Evolutionary conservation across 768 basidiomycete genomes (phyloP).

Genomic region (Boletus pseudo-olivaceus): DNA sequence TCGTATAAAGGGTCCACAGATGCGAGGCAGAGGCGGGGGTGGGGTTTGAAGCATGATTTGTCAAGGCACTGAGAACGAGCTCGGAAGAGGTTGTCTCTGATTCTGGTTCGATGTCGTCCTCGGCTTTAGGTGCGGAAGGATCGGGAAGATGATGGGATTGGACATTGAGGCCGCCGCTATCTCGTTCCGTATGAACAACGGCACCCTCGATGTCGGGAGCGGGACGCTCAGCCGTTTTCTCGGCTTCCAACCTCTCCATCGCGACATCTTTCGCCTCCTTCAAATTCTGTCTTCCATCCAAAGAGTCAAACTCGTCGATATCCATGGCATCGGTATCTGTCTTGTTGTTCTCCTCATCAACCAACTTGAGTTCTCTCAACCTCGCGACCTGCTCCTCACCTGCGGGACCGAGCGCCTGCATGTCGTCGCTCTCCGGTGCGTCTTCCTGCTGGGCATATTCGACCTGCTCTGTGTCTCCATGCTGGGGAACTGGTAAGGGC

Average conservation of each 20-base stretch:
- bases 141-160: conserved; percentile 21
- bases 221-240: conserved; percentile 25
- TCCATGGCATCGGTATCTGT: conserved; percentile 45
- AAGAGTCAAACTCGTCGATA: conserved; percentile 34
- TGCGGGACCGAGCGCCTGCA: conserved; percentile 89
- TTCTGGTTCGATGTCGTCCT: conserved; percentile 23
- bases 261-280: conserved; percentile 25
- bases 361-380: conserved; percentile 73
- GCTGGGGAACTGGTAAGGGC: conserved; percentile 35
- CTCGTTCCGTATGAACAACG: conserved; percentile 35
- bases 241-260: conserved; percentile 26
- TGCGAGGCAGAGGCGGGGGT: conserved; percentile 45
- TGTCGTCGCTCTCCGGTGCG: conserved; percentile 63
- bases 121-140: conserved; percentile 27
- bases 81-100: conserved; percentile 17
- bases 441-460: conserved; percentile 66
- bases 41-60: conserved; percentile 18
- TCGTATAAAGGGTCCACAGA: conserved; percentile 91
- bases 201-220: conserved; percentile 44
- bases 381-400: conserved; percentile 80
- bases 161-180: neutral
- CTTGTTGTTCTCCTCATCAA: conserved; percentile 54
- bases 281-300: conserved; percentile 16
- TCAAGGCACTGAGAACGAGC: conserved; percentile 19
- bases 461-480: conserved; percentile 46